Percentiles rank a stretch among this genome's conserved stretches.
phyloP scores from a whole-genome alignment of 352 stramenopile species.

The Globisporangium mamillatum region DNA sequence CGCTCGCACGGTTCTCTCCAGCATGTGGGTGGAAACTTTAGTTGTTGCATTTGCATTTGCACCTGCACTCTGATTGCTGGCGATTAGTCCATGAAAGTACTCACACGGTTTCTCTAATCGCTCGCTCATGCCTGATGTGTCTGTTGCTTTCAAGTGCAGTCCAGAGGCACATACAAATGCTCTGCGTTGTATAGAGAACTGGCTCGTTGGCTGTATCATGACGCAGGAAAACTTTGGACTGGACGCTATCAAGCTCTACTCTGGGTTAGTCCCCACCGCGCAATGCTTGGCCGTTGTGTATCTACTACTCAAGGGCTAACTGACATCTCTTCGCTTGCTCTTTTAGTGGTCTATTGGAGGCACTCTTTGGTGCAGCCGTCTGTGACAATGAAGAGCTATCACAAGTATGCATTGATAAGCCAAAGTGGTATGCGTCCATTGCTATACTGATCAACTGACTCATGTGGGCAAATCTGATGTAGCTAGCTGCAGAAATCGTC shows the following conservation, averaged over 20 bases:
- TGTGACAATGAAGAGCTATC: constrained; percentile 37
- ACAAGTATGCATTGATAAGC: constrained; percentile 27
- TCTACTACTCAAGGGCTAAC: too few species aligned
- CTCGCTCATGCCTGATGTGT: constrained; percentile 8
- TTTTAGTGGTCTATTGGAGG: constrained; percentile 33
- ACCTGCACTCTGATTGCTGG: not conserved
- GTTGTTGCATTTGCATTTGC: not conserved
- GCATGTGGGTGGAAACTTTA: constrained; percentile 28
- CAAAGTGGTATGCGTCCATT: not conserved
- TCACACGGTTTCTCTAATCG: constrained; percentile 8
- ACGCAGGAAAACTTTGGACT: constrained; percentile 47
- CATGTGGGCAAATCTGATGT: not conserved
- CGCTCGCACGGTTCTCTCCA: constrained; percentile 40
- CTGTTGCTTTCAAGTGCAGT: constrained; percentile 22
- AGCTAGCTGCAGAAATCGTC: constrained; percentile 63
- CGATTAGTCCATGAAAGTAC: not conserved
- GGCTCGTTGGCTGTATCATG: constrained; percentile 57
- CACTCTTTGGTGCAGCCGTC: constrained; percentile 32
- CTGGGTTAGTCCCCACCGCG: constrained; percentile 21
- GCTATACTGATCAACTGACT: not conserved
- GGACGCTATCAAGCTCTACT: constrained; percentile 34
- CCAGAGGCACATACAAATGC: constrained; percentile 34
- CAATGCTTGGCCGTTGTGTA: not conserved
- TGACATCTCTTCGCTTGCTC: too few species aligned
- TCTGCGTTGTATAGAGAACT: constrained; percentile 63